Conservation (phyloP, 768 basidiomycete species). For the Tremella yokohamensis region DNA sequence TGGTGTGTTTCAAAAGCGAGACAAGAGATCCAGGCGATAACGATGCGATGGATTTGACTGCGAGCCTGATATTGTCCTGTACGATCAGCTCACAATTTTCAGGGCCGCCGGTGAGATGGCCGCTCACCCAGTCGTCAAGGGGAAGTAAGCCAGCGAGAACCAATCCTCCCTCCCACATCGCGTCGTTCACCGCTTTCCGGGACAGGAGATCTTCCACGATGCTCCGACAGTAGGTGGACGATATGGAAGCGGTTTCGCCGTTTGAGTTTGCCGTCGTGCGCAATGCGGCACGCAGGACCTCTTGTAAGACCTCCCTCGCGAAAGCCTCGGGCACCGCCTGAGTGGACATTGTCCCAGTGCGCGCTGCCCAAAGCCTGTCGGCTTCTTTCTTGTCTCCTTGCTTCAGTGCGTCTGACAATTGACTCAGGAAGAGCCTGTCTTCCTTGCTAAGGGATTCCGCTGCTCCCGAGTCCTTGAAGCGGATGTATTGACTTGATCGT, state of each 20-base stretch:
- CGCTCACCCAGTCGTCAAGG: conserved; percentile 43
- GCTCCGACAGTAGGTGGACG: conserved; percentile 18
- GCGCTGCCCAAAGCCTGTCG: not conserved
- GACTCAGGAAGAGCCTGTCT: not conserved
- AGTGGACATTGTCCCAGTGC: not conserved
- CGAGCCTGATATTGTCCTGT: conserved; percentile 5
- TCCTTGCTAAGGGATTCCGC: not conserved
- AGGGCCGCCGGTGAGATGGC: not conserved
- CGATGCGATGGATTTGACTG: not conserved
- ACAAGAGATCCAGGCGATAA: conserved; percentile 10
- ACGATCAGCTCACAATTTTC: conserved; percentile 3
- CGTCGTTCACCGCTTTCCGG: conserved; percentile 27
- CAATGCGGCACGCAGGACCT: conserved; percentile 19
- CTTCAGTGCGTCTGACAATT: not conserved
- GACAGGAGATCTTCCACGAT: conserved; percentile 31
- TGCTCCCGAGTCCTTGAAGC: not conserved
- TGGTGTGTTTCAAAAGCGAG: not conserved
- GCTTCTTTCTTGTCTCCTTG: not conserved
- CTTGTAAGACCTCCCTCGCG: conserved; percentile 18
- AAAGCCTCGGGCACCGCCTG: conserved; percentile 10
- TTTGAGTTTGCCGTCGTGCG: not conserved
- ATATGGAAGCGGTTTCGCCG: conserved; percentile 3
- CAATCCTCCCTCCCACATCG: conserved; percentile 34
- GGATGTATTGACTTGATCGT: conserved; percentile 21
- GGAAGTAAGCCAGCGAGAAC: conserved; percentile 32